phyloP scores from a whole-genome alignment of 192 early-diverging fungal genomes.

The Spizellomyces sp. region DNA sequence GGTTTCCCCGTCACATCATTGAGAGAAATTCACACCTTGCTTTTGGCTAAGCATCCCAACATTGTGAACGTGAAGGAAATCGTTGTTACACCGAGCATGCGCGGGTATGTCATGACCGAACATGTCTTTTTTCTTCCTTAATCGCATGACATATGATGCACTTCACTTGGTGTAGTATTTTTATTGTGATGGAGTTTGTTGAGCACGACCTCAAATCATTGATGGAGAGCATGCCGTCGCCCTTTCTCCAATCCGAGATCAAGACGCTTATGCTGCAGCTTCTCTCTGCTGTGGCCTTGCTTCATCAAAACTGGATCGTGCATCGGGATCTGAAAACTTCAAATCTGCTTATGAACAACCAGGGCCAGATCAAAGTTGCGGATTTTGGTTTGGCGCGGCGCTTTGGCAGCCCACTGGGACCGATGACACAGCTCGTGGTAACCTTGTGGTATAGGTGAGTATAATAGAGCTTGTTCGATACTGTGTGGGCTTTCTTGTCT shows the following conservation, averaged over 20 bases:
- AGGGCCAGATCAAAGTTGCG: conserved; percentile 74
- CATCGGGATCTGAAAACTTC: conserved; percentile 60
- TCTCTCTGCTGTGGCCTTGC: conserved; percentile 48
- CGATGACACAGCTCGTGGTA: conserved; percentile 72
- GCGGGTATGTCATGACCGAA: conserved; percentile 37
- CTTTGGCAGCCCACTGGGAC: conserved; percentile 55
- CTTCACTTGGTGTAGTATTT: conserved; percentile 55
- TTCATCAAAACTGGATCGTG: conserved; percentile 61
- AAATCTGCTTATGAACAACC: conserved; percentile 61
- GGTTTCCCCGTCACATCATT: conserved; percentile 81
- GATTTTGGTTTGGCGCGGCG: conserved; percentile 60
- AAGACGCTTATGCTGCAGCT: conserved; percentile 59
- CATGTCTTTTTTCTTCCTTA: conserved; percentile 13
- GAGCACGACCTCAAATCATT: conserved; percentile 92
- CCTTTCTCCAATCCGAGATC: conserved; percentile 84
- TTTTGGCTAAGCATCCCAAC: conserved; percentile 70
- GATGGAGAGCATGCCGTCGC: conserved; percentile 78
- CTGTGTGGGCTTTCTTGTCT: neutral
- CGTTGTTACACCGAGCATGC: conserved; percentile 67
- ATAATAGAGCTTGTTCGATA: neutral
- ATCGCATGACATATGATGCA: neutral
- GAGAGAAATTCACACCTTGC: conserved; percentile 77
- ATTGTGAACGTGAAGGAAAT: conserved; percentile 81
- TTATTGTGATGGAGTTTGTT: conserved; percentile 98
- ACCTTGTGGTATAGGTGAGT: conserved; percentile 97